Evolutionary conservation across 1,139 yeast genomes (phyloP).

Genomic region (Candida freyschussii): DNA sequence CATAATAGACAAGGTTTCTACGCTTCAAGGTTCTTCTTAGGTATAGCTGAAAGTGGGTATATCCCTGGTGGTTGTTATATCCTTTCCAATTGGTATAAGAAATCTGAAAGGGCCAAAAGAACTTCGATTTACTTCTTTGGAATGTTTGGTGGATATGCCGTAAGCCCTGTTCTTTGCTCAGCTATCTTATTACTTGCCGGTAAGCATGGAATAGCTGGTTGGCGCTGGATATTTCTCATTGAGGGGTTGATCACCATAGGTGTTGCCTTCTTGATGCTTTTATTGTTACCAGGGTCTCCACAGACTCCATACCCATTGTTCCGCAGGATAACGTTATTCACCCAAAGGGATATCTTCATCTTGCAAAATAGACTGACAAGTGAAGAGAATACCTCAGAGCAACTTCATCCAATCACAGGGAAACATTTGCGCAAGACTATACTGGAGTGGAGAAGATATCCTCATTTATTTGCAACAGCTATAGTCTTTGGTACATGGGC

Average conservation of each 20-base stretch:
- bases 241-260: conserved; percentile 35
- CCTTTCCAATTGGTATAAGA: conserved; percentile 5
- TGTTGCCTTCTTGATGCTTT: conserved; percentile 1
- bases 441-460: conserved; percentile 5
- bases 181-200: conserved; percentile 28
- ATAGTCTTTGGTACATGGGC: conserved; percentile 4
- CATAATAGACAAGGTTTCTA: conserved; percentile 33
- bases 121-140: conserved; percentile 8
- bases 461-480: conserved; percentile 5
- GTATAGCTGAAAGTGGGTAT: conserved; percentile 44
- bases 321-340: conserved; percentile 1
- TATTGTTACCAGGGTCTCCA: conserved; percentile 7
- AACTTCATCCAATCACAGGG: conserved; percentile 1
- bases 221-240: conserved; percentile 77
- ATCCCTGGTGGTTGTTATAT: conserved; percentile 33
- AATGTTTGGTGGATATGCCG: conserved; percentile 5
- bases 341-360: conserved; percentile 1
- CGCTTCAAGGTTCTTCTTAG: conserved; percentile 36
- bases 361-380: conserved; percentile 1
- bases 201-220: conserved; percentile 51
- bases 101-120: conserved; percentile 5
- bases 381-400: too few relatives aligned
- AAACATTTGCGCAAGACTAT: conserved; percentile 2
- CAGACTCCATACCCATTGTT: conserved; percentile 2
- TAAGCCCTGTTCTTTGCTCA: conserved; percentile 4